A percentile compares a stretch with the other conserved stretches of the same genome.
Evolutionary conservation across 306 rosid genomes (phyloP).

Genomic region (Pachyrhizus erosus): DNA sequence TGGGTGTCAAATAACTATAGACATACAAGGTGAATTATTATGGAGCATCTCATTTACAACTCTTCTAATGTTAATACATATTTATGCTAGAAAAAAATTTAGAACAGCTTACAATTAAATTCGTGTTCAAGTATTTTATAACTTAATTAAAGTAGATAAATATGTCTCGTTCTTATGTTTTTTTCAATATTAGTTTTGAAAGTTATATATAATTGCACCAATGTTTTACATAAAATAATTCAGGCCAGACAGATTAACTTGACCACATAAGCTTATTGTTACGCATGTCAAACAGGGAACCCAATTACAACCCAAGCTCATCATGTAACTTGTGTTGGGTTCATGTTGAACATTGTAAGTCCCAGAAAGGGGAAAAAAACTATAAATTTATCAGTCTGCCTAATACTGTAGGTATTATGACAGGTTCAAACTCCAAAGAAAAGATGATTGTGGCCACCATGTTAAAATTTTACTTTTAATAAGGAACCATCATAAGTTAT

Average conservation of each 20-base stretch:
- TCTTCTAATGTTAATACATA: not conserved
- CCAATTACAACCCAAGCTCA: slow-evolving; percentile 20
- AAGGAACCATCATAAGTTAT: slow-evolving; percentile 23
- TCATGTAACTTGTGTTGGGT: slow-evolving; percentile 1
- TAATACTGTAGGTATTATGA: slow-evolving; percentile 23
- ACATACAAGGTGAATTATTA: slow-evolving; percentile 10
- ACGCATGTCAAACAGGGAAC: slow-evolving; percentile 26
- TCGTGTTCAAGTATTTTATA: not conserved
- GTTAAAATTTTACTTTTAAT: slow-evolving; percentile 28
- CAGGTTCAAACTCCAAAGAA: slow-evolving; percentile 23
- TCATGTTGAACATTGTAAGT: slow-evolving; percentile 22
- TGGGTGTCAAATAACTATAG: not conserved
- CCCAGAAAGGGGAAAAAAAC: not conserved
- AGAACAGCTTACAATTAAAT: slow-evolving; percentile 5
- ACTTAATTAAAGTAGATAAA: slow-evolving; percentile 4
- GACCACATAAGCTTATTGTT: not conserved
- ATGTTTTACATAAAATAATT: slow-evolving; percentile 12
- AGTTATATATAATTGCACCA: slow-evolving; percentile 11
- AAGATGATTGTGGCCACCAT: slow-evolving; percentile 9
- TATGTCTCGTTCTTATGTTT: not conserved
- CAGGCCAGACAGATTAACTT: slow-evolving; percentile 7
- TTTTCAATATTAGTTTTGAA: not conserved
- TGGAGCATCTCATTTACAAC: not conserved
- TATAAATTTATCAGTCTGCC: not conserved
- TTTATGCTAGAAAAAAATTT: slow-evolving; percentile 4